phyloP scores from a whole-genome alignment of 2,329 filamentous ascomycete genomes.

The Fusarium chuoi region DNA sequence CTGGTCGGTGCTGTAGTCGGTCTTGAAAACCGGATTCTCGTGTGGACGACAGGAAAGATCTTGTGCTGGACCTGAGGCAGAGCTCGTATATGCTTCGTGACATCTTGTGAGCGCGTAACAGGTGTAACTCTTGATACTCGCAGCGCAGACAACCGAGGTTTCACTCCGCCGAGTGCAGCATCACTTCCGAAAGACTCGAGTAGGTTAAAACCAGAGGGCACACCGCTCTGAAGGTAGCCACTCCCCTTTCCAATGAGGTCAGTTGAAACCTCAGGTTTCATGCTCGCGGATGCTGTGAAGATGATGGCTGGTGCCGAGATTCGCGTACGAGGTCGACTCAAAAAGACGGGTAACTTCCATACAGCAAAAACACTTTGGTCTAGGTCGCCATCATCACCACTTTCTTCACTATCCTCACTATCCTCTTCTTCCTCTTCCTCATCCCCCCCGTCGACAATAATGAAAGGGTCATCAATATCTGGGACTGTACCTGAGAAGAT shows the following conservation, averaged over 20 bases:
- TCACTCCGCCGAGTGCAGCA: conserved; percentile 68
- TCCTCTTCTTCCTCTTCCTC: conserved; percentile 25
- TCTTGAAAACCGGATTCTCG: conserved; percentile 76
- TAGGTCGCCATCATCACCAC: conserved; percentile 21
- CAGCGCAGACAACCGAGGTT: conserved; percentile 76
- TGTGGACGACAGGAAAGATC: conserved; percentile 76
- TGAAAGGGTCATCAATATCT: conserved; percentile 61
- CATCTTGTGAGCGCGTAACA: conserved; percentile 69
- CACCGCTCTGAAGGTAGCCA: conserved; percentile 75
- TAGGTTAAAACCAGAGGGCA: conserved; percentile 79
- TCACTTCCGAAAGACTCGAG: conserved; percentile 78
- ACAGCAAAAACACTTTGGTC: conserved; percentile 61
- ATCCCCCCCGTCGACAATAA: conserved; percentile 57
- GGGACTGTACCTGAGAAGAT: conserved; percentile 67
- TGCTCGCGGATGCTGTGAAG: conserved; percentile 69
- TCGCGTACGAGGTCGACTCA: conserved; percentile 69
- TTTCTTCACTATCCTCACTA: conserved; percentile 50
- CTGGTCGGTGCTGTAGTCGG: conserved; percentile 68
- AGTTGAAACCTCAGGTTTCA: conserved; percentile 60
- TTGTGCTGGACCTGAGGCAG: conserved; percentile 71
- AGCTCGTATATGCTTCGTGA: conserved; percentile 71
- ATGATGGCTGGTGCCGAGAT: conserved; percentile 74
- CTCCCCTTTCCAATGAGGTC: conserved; percentile 51
- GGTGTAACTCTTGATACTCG: conserved; percentile 80
- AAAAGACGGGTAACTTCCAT: conserved; percentile 70